Conservation (phyloP, 2,329 filamentous ascomycete genomes). For the Cladosporium sp. region DNA sequence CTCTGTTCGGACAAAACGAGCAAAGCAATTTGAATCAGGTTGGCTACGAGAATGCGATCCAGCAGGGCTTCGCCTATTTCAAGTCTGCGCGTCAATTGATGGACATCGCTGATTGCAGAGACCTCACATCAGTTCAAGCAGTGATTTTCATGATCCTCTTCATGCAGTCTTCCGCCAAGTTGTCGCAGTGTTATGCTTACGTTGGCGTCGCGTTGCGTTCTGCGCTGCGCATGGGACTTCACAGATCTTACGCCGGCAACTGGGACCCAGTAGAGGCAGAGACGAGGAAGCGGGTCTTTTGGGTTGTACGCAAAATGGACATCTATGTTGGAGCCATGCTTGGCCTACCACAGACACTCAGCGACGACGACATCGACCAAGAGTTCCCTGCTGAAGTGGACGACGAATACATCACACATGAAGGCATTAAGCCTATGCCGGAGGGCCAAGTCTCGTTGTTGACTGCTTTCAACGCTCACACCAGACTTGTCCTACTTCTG, state of each 20-base stretch:
- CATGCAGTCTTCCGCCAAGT: constrained; percentile 53
- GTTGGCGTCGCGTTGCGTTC: constrained; percentile 54
- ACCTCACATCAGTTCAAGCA: constrained; percentile 52
- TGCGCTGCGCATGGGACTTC: constrained; percentile 52
- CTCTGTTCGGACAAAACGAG: constrained; percentile 47
- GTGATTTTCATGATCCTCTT: constrained; percentile 57
- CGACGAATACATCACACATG: constrained; percentile 53
- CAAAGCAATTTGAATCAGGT: constrained; percentile 38
- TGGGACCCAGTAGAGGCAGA: constrained; percentile 52
- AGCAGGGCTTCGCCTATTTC: constrained; percentile 54
- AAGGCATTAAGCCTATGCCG: constrained; percentile 55
- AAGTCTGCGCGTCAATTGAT: constrained; percentile 49
- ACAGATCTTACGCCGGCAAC: constrained; percentile 48
- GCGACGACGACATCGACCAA: constrained; percentile 52
- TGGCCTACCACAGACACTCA: constrained; percentile 50
- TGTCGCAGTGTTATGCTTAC: constrained; percentile 55
- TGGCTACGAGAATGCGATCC: constrained; percentile 48
- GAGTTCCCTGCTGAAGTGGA: constrained; percentile 50
- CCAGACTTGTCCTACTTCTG: constrained; percentile 57
- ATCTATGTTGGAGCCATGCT: constrained; percentile 54
- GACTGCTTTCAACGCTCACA: constrained; percentile 62
- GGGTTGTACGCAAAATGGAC: constrained; percentile 53
- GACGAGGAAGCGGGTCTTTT: constrained; percentile 53
- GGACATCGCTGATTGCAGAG: constrained; percentile 55
- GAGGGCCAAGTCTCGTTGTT: constrained; percentile 57